These are phyloP conservation scores for Bondarzewia mesenterica DNA, from an alignment of 1,284 basidiomycete species.

Conservation along the genomic window DNA sequence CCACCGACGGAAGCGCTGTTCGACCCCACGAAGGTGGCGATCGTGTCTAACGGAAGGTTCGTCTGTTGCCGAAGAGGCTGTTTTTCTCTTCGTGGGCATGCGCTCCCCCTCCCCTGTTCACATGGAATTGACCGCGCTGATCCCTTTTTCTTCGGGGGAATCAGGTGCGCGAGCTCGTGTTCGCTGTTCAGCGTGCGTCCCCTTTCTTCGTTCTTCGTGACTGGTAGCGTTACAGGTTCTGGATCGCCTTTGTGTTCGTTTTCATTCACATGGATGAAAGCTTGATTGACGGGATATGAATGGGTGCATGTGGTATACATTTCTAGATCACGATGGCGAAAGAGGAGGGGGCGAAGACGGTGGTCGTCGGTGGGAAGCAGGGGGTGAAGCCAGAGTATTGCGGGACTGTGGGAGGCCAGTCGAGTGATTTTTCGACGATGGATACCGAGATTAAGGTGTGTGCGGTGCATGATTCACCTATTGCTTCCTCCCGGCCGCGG, in stretches of 20 bases:
- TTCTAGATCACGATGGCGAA: constrained; percentile 52
- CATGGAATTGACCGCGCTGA: too few relatives aligned
- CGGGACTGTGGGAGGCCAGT: constrained; percentile 55
- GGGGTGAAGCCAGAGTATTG: constrained; percentile 48
- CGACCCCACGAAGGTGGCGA: constrained; percentile 41
- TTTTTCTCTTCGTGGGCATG: too few relatives aligned
- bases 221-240: not conserved
- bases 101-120: too few relatives aligned
- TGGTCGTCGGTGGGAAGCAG: constrained; percentile 46
- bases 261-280: not conserved
- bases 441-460: constrained; percentile 51
- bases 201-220: not conserved
- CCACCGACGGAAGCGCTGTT: constrained; percentile 42
- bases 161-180: constrained; percentile 44
- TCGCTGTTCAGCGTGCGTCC: constrained; percentile 44
- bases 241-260: not conserved
- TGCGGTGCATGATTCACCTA: constrained; percentile 2
- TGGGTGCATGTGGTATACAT: too few relatives aligned
- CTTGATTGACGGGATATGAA: not conserved
- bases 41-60: constrained; percentile 52
- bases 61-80: too few relatives aligned
- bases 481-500: not conserved
- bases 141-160: not conserved
- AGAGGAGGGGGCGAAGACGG: constrained; percentile 45
- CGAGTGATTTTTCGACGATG: constrained; percentile 43